Evolutionary conservation across 441 rosid genomes (phyloP).

Genomic region (Cnidoscolus chayamansa): DNA sequence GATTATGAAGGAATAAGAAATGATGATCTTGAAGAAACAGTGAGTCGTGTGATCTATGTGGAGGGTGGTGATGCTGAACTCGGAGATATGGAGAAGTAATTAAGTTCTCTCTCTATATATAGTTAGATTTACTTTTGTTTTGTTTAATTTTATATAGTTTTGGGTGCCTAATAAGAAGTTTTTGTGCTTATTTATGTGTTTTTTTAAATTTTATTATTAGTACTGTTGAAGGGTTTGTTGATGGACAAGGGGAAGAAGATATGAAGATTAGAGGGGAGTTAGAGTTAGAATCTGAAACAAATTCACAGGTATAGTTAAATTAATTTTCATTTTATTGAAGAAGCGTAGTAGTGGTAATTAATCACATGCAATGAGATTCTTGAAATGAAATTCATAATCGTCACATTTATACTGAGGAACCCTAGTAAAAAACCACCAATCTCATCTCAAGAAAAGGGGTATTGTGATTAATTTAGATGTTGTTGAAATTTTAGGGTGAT

Average conservation of each 20-base stretch:
- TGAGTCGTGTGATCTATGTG: not conserved
- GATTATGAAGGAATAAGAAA: not conserved
- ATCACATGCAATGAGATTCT: too few species aligned
- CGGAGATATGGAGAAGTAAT: conserved; percentile 3
- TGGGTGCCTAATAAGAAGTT: not conserved
- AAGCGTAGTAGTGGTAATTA: too few species aligned
- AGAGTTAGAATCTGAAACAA: conserved; percentile 22
- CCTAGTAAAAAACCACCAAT: not conserved
- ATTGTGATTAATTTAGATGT: too few species aligned
- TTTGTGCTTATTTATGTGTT: not conserved
- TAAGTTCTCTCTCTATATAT: not conserved
- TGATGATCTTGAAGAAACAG: not conserved
- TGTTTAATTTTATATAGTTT: not conserved
- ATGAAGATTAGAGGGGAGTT: conserved; percentile 11
- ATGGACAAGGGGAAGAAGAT: conserved; percentile 3
- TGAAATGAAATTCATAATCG: too few species aligned
- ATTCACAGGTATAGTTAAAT: conserved; percentile 19
- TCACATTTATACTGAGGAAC: not conserved
- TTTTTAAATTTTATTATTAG: conserved; percentile 9
- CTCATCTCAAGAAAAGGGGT: not conserved
- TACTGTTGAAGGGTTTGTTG: conserved; percentile 3
- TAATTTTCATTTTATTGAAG: not conserved
- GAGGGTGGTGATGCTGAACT: not conserved
- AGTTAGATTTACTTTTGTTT: too few species aligned
- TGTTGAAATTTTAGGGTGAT: not conserved